These are phyloP conservation scores for Trypethelium eluteriae DNA, from an alignment of 495 filamentous ascomycete species.

Conservation along the genomic window DNA sequence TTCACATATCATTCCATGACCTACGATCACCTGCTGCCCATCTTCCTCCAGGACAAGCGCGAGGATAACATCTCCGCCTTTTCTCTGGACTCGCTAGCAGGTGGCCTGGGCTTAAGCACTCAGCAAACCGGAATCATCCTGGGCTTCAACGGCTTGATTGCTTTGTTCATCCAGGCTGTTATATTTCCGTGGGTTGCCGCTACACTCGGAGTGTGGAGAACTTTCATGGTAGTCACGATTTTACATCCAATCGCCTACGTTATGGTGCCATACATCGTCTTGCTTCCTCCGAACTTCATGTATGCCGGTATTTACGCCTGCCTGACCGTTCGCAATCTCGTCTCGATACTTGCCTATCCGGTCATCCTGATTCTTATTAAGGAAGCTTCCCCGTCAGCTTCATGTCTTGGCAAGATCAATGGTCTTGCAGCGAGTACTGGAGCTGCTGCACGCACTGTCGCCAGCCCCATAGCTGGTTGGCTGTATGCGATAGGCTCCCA, in stretches of 20 bases:
- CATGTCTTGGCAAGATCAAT: conserved; percentile 68
- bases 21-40: conserved; percentile 75
- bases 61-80: conserved; percentile 24
- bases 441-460: conserved; percentile 66
- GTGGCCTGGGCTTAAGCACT: conserved; percentile 66
- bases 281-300: conserved; percentile 50
- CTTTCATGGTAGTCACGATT: conserved; percentile 64
- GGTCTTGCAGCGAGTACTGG: conserved; percentile 73
- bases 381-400: conserved; percentile 63
- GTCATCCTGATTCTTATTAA: conserved; percentile 77
- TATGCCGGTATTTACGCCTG: conserved; percentile 67
- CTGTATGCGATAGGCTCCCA: conserved; percentile 61
- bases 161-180: conserved; percentile 67
- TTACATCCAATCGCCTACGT: conserved; percentile 71
- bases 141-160: conserved; percentile 70
- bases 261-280: conserved; percentile 61
- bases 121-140: conserved; percentile 70
- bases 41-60: conserved; percentile 69
- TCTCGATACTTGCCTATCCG: conserved; percentile 70
- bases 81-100: conserved; percentile 48
- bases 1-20: conserved; percentile 88
- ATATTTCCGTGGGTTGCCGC: conserved; percentile 66
- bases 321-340: conserved; percentile 62
- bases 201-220: conserved; percentile 62
- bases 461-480: conserved; percentile 67